A percentile compares a stretch with the other conserved stretches of the same genome.
Evolutionary conservation across 495 filamentous ascomycete genomes (phyloP).

Genomic region (Penicillium pancosmium): DNA sequence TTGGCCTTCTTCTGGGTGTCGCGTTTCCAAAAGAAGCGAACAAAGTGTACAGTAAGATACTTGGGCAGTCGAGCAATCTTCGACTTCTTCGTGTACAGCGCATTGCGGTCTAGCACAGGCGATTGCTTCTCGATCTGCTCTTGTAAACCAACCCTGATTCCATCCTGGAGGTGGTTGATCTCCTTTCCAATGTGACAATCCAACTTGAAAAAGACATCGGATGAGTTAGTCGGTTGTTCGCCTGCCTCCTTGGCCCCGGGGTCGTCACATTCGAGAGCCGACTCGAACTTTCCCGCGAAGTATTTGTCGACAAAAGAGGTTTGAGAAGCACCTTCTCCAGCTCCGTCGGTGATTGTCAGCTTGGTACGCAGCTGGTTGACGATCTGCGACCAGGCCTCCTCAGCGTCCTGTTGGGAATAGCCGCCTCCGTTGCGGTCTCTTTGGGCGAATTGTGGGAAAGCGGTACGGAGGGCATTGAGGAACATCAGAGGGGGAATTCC

Average conservation of each 20-base stretch:
- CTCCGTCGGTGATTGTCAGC: slow-evolving; percentile 65
- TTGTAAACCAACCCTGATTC: slow-evolving; percentile 75
- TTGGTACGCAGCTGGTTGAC: slow-evolving; percentile 81
- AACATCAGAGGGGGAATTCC: slow-evolving; percentile 86
- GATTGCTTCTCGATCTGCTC: slow-evolving; percentile 93
- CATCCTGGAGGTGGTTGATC: slow-evolving; percentile 88
- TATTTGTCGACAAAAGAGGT: slow-evolving; percentile 87
- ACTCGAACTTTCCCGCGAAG: slow-evolving; percentile 77
- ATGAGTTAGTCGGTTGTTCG: slow-evolving; percentile 65
- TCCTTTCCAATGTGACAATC: slow-evolving; percentile 88
- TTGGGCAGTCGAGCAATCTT: slow-evolving; percentile 87
- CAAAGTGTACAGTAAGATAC: slow-evolving; percentile 95
- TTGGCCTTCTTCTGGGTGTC: slow-evolving; percentile 97
- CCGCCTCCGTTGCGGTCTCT: slow-evolving; percentile 76
- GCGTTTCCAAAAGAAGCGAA: slow-evolving; percentile 97
- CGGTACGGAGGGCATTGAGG: slow-evolving; percentile 74
- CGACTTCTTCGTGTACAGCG: slow-evolving; percentile 85
- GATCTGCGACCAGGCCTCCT: slow-evolving; percentile 98
- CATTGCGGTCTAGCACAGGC: slow-evolving; percentile 72
- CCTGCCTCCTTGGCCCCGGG: slow-evolving; percentile 71
- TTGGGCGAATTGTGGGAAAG: slow-evolving; percentile 95
- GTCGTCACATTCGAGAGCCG: slow-evolving; percentile 81
- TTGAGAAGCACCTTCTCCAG: slow-evolving; percentile 45
- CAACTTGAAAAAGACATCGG: slow-evolving; percentile 86
- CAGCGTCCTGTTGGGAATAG: slow-evolving; percentile 95